phyloP scores from a whole-genome alignment of 805 yeast species.

The Candida germanica region DNA sequence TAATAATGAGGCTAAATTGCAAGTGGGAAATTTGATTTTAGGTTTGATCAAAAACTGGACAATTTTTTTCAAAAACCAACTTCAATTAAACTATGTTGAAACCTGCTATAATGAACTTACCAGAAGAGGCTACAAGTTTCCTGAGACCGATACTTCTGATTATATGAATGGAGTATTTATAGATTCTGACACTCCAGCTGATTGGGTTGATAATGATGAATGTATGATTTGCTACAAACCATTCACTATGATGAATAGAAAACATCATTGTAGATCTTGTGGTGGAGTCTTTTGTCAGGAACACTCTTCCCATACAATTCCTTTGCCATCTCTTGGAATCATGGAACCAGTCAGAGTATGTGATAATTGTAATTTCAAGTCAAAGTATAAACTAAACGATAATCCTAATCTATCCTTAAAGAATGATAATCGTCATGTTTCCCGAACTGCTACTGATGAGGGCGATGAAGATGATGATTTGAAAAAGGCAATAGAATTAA shows the following conservation, averaged over 20 bases:
- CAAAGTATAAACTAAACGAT: slow-evolving; percentile 23
- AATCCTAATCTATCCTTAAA: slow-evolving; percentile 5
- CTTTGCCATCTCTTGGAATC: slow-evolving; percentile 82
- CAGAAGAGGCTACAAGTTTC: slow-evolving; percentile 65
- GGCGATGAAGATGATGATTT: slow-evolving; percentile 72
- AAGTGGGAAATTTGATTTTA: slow-evolving; percentile 58
- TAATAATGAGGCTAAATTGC: slow-evolving; percentile 23
- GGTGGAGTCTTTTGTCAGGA: slow-evolving; percentile 90
- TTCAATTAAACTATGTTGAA: slow-evolving; percentile 62
- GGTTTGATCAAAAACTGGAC: slow-evolving; percentile 77
- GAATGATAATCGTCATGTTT: not conserved
- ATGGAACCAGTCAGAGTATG: slow-evolving; percentile 90
- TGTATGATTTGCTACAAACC: slow-evolving; percentile 89
- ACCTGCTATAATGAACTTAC: slow-evolving; percentile 58
- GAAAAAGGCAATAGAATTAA: slow-evolving; percentile 72
- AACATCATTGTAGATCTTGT: slow-evolving; percentile 96
- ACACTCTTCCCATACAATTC: slow-evolving; percentile 71
- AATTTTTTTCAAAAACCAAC: slow-evolving; percentile 62
- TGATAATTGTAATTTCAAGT: slow-evolving; percentile 64
- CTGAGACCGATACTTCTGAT: slow-evolving; percentile 33
- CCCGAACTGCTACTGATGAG: not conserved
- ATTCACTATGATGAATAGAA: slow-evolving; percentile 80
- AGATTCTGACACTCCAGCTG: slow-evolving; percentile 92
- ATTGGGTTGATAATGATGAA: slow-evolving; percentile 93
- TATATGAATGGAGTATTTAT: slow-evolving; percentile 50